Base-by-base conservation (phyloP, 495 filamentous ascomycete genomes). In the Penicillium cinerascens region DNA sequence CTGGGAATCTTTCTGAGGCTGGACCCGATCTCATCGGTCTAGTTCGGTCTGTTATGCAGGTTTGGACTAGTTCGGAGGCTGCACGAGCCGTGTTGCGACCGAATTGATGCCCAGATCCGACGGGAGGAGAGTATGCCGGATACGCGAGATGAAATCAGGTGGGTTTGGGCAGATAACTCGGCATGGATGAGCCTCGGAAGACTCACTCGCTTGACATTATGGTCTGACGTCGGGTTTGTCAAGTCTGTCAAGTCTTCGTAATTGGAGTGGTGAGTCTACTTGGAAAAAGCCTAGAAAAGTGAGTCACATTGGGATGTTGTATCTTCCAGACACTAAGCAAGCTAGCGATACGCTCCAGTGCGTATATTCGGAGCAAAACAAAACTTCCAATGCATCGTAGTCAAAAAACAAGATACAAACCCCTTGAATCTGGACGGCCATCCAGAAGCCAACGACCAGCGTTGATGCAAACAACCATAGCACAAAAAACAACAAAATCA, bases 401-500 rank as follows among this genome's bases (percentile, higher is more conserved):
- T 23, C 33, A 47, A 44, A 11, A 41, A 49, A 47, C 39, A 21
- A 25, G 42, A n/a, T 9, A 6, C 36, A 27, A 44, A 50, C 46
- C 38, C 41, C 42, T 22, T 33, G 26, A 18, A 43, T 50, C 37
- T 37, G 39, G 44, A 33, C 22, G 25, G 35, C 9, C 25, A 15
- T 37, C 11, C n/a, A 25, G 10, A 44, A 49, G 9, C 27, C 42
- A 51, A 51, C 43, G 55, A 38, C 55, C 55, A 50, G 55, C 56
- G 51, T 55, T 29, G 40, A 18, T 51, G 23, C 26, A 51, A 52
- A 33, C 22, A 37, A 10, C 26, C 41, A 55, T 25, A 33, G 44
- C 43, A 29, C 49, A 54, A 51, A 7, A 17, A 7, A 36, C 42
- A 27, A 33, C 43, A 27, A 46, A 29, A 26, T 61, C 56, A 96